phyloP scores from a whole-genome alignment of 306 rosid genomes.

The Senna tora region DNA sequence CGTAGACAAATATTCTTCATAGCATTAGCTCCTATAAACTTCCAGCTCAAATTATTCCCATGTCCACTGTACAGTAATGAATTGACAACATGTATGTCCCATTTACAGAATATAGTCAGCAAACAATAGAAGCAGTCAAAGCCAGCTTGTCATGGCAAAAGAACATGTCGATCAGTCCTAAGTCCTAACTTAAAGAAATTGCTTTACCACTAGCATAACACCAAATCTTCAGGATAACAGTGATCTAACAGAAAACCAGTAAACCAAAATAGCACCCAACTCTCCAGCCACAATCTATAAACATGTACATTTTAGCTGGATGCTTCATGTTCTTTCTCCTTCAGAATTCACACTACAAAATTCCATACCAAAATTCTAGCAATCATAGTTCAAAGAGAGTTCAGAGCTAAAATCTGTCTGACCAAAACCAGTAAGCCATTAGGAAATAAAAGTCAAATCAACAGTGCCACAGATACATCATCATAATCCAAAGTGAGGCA shows the following conservation, averaged over 20 bases:
- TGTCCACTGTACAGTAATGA: background rate
- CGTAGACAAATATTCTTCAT: background rate
- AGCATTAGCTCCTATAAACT: background rate
- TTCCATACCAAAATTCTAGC: background rate
- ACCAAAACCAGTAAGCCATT: conserved; percentile 24
- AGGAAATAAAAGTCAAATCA: background rate
- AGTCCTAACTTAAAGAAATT: conserved; percentile 1
- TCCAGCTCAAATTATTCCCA: background rate
- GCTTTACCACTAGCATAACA: background rate
- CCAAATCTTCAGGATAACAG: background rate
- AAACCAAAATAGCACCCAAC: background rate
- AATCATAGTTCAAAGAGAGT: conserved; percentile 5
- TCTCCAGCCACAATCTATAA: background rate
- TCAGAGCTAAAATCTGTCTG: conserved; percentile 14
- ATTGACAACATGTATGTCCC: background rate
- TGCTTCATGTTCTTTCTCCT: background rate
- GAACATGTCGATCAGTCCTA: too few relatives aligned
- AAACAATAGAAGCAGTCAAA: background rate
- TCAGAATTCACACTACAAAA: background rate
- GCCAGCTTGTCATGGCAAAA: background rate
- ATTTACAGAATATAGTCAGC: background rate
- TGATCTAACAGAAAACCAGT: background rate
- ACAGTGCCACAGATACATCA: conserved; percentile 15
- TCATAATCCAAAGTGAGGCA: background rate
- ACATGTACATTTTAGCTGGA: background rate